Evolutionary conservation across 192 early-diverging fungal genomes (phyloP).

Genomic region (Coemansia sp.): DNA sequence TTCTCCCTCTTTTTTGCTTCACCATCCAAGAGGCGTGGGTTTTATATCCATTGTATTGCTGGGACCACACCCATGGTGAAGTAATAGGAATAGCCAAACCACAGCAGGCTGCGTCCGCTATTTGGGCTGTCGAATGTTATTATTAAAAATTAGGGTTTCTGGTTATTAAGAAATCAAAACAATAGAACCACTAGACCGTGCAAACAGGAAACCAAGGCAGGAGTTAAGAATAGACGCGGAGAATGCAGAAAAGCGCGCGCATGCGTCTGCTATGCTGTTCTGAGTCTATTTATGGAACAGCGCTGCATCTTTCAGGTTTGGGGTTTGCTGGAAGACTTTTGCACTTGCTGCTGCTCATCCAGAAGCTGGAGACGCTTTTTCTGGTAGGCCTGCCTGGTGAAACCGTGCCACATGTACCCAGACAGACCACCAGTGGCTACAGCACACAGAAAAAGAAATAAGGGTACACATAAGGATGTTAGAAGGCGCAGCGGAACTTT

Average conservation of each 20-base stretch:
- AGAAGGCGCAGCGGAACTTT: background rate
- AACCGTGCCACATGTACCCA: constrained; percentile 55
- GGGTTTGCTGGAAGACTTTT: background rate
- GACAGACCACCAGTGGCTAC: constrained; percentile 49
- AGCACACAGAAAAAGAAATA: background rate
- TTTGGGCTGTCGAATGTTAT: background rate
- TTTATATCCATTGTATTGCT: background rate
- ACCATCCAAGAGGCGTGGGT: background rate
- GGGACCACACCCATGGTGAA: too few species aligned
- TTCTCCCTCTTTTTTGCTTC: background rate
- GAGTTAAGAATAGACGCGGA: constrained; percentile 5
- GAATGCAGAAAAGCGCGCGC: background rate
- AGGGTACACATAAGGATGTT: background rate
- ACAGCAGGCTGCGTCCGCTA: background rate
- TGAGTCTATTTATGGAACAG: background rate
- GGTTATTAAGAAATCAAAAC: background rate
- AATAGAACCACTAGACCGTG: background rate
- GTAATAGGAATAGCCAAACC: background rate
- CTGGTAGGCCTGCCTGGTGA: constrained; percentile 51
- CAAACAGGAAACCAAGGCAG: constrained; percentile 9
- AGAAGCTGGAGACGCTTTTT: constrained; percentile 43
- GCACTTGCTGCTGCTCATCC: constrained; percentile 3
- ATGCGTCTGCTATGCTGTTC: background rate
- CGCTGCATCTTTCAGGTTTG: background rate
- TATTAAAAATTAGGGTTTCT: background rate